Percentiles rank a stretch among this genome's conserved stretches.
Evolutionary conservation across 23 red algal genomes (phyloP).

Genomic region (Gracilaria domingensis): DNA sequence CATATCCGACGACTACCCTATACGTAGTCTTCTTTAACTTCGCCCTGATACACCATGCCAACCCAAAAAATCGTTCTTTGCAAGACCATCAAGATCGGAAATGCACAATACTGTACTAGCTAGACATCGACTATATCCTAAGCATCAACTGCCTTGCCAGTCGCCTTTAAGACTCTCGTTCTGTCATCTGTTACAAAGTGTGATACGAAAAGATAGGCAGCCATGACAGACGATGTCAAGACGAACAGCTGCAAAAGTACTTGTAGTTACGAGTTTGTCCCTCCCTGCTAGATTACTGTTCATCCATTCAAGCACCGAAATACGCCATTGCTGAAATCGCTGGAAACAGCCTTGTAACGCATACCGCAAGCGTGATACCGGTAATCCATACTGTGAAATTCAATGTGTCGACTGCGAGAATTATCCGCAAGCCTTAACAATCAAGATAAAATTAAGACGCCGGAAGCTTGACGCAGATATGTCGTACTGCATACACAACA

Average conservation of each 20-base stretch:
- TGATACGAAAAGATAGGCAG: neutral
- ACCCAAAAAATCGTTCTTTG: neutral
- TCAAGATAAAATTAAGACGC: neutral
- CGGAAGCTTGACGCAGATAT: neutral
- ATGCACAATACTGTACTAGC: neutral
- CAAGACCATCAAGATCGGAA: neutral
- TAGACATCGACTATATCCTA: neutral
- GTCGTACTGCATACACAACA: neutral
- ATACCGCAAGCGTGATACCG: neutral
- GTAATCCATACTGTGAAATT: neutral
- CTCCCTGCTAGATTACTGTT: neutral
- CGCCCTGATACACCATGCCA: neutral
- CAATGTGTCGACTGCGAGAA: neutral
- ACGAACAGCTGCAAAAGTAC: neutral
- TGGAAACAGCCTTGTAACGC: neutral
- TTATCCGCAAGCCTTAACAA: neutral
- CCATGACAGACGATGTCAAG: neutral
- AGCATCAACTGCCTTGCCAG: neutral
- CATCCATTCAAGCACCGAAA: neutral
- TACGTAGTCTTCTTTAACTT: neutral
- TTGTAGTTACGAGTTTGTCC: neutral
- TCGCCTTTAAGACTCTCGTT: neutral
- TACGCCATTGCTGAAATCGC: neutral
- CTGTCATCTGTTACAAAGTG: neutral
- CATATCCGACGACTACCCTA: neutral